These are phyloP conservation scores for Fusarium denticulatum DNA, from an alignment of 2,329 filamentous ascomycete species.

Conservation along the genomic window DNA sequence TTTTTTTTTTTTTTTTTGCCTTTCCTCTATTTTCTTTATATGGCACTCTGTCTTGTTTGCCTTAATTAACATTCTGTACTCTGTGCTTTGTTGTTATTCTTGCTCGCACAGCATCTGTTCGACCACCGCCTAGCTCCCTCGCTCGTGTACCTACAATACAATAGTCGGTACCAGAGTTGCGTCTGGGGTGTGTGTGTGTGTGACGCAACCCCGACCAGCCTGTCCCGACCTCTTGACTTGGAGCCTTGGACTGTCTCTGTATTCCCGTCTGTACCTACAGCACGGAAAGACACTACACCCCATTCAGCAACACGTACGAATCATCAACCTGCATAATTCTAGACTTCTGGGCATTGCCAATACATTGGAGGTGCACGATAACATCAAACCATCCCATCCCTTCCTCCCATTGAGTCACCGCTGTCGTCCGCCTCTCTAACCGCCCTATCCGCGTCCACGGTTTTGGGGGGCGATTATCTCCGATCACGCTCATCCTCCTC, in stretches of 20 bases:
- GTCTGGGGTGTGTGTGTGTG: conserved; percentile 26
- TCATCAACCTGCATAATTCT: conserved; percentile 40
- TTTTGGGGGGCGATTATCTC: conserved; percentile 16
- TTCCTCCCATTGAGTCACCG: conserved; percentile 29
- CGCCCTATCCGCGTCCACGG: conserved; percentile 34
- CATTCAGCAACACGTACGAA: conserved; percentile 34
- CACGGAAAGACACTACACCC: conserved; percentile 14
- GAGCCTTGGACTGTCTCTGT: conserved; percentile 5
- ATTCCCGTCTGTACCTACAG: conserved; percentile 13
- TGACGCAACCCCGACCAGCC: conserved; percentile 36
- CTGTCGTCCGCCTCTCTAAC: conserved; percentile 15
- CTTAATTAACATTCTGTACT: neutral
- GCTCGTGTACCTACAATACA: neutral
- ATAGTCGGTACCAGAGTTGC: neutral
- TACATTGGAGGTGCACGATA: conserved; percentile 19
- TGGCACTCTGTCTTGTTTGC: neutral
- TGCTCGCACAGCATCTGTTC: conserved; percentile 4
- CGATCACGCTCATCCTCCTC: conserved; percentile 35
- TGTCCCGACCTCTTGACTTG: conserved; percentile 6
- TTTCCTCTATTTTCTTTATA: neutral
- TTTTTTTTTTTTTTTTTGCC: neutral
- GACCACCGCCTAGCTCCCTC: conserved; percentile 19
- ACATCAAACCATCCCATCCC: conserved; percentile 30
- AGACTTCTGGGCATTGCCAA: conserved; percentile 23
- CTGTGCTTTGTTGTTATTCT: neutral